phyloP scores from a whole-genome alignment of 257 asterid genomes.

The Catharanthus roseus region DNA sequence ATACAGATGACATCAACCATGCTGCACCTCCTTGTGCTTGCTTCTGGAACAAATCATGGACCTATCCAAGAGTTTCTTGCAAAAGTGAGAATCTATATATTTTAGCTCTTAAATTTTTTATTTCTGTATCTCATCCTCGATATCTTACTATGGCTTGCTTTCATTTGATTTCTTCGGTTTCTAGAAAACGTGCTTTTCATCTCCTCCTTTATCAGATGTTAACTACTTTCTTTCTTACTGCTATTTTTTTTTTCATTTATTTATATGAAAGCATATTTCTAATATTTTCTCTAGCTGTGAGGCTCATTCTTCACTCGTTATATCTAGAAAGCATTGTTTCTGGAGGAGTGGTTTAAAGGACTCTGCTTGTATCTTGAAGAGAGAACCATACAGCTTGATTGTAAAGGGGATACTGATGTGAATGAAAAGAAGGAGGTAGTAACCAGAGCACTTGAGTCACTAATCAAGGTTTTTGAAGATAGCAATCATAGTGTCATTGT shows the following conservation, averaged over 20 bases:
- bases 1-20: constrained; percentile 83
- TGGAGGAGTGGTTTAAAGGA: constrained; percentile 66
- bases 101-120: background rate
- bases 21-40: constrained; percentile 85
- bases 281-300: background rate
- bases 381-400: constrained; percentile 33
- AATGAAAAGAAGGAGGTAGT: constrained; percentile 63
- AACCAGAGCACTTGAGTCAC: constrained; percentile 47
- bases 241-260: background rate
- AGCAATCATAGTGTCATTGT: constrained; percentile 41
- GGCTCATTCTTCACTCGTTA: constrained; percentile 8
- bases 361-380: constrained; percentile 61
- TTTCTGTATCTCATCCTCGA: background rate
- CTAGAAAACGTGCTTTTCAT: background rate
- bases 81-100: constrained; percentile 46
- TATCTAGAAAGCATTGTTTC: constrained; percentile 66
- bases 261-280: background rate
- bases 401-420: constrained; percentile 23
- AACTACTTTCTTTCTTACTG: background rate
- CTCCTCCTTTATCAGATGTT: background rate
- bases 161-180: background rate
- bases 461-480: constrained; percentile 48
- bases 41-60: constrained; percentile 50
- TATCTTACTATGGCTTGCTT: background rate
- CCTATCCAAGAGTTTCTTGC: constrained; percentile 55